A percentile compares a stretch with the other conserved stretches of the same genome.
phyloP scores from a whole-genome alignment of 1,284 basidiomycete genomes.

The Cystodermella granulosa region DNA sequence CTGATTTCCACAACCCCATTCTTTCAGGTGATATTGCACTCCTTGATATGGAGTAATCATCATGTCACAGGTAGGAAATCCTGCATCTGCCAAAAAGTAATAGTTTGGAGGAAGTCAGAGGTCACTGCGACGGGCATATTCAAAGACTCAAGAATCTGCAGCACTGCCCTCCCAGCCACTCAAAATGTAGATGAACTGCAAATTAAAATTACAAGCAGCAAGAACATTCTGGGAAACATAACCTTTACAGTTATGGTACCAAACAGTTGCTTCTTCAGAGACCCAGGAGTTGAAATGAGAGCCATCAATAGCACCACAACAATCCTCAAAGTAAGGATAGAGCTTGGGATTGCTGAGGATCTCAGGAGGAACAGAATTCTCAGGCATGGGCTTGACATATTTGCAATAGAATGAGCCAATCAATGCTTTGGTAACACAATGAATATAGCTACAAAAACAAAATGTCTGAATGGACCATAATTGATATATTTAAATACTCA shows the following conservation, averaged over 20 bases:
- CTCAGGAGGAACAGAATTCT: constrained; percentile 11
- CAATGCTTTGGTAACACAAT: constrained; percentile 3
- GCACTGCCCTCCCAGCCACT: constrained; percentile 38
- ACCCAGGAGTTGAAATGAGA: constrained; percentile 22
- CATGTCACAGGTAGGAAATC: constrained; percentile 20
- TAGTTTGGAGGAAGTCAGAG: constrained; percentile 17
- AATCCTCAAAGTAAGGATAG: constrained; percentile 27
- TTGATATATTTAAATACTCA: neutral
- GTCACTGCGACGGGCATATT: constrained; percentile 19
- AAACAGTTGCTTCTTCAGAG: constrained; percentile 8
- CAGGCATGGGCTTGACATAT: constrained; percentile 14
- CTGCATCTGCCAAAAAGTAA: constrained; percentile 30
- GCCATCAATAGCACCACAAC: constrained; percentile 31
- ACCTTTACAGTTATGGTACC: constrained; percentile 27
- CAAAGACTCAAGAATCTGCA: constrained; percentile 27
- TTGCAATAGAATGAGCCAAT: constrained; percentile 13
- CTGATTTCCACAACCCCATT: constrained; percentile 27
- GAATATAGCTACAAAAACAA: constrained; percentile 4
- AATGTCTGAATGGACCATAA: neutral
- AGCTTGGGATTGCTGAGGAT: constrained; percentile 16
- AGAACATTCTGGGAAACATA: constrained; percentile 27
- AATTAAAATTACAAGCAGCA: constrained; percentile 24
- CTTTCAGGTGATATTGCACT: constrained; percentile 34
- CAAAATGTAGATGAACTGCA: constrained; percentile 31
- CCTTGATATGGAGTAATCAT: constrained; percentile 34